These are phyloP conservation scores for Amaranthus cruentus DNA, from an alignment of 148 eudicot species.

Conservation along the genomic window DNA sequence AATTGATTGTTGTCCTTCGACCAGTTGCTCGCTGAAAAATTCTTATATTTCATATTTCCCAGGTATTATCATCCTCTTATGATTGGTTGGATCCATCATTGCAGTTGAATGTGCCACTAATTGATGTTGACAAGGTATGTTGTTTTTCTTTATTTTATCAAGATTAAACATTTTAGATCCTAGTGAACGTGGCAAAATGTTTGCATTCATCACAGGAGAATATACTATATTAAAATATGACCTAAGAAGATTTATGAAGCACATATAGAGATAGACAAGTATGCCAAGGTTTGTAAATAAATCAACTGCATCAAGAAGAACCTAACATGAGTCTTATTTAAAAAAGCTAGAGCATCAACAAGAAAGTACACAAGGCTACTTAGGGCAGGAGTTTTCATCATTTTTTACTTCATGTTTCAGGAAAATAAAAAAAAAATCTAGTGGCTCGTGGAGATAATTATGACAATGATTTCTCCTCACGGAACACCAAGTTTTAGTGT, in stretches of 20 bases:
- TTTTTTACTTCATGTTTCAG: no score
- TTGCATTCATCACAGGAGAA: background rate
- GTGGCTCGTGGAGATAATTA: no score
- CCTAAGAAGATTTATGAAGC: background rate
- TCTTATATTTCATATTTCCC: slow-evolving; percentile 15
- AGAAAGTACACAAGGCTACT: no score
- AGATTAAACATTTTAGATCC: background rate
- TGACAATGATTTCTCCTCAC: no score
- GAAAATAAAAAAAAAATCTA: no score
- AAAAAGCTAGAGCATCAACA: no score
- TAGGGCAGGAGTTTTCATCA: no score
- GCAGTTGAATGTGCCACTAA: slow-evolving; percentile 74
- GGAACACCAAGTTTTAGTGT: no score
- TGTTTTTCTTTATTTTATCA: background rate
- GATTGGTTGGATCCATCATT: slow-evolving; percentile 62
- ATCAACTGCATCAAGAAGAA: no score
- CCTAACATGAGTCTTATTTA: no score
- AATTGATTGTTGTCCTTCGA: background rate
- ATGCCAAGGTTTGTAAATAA: no score
- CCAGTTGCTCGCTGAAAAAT: background rate
- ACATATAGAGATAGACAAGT: no score
- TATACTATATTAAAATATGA: background rate
- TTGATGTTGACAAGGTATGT: slow-evolving; percentile 92
- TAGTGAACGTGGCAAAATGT: background rate
- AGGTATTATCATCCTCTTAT: slow-evolving; percentile 47